These are phyloP conservation scores for Ceratocystiopsis minuta DNA, from an alignment of 2,329 filamentous ascomycete genomes.

Conservation along the genomic window DNA sequence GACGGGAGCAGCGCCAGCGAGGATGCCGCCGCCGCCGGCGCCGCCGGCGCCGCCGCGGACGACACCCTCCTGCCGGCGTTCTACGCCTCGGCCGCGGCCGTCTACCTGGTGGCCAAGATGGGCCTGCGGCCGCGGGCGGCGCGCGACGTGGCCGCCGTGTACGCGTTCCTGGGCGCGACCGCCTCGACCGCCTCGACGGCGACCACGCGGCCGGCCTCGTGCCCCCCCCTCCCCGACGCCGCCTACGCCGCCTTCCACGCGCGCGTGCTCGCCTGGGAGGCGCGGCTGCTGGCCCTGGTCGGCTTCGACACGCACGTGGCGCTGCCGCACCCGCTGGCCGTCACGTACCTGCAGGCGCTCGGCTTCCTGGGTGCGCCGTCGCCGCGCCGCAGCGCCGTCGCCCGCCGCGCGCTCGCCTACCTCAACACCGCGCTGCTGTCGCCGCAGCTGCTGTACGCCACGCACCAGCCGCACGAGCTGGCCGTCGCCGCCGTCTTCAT, in stretches of 20 bases:
- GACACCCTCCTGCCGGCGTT: not conserved
- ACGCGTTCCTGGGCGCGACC: constrained; percentile 57
- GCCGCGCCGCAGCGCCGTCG: constrained; percentile 45
- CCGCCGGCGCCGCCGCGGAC: constrained; percentile 26
- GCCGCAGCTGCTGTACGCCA: constrained; percentile 77
- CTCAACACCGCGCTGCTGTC: constrained; percentile 76
- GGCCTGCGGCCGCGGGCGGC: constrained; percentile 59
- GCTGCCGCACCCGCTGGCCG: constrained; percentile 67
- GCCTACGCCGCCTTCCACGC: constrained; percentile 48
- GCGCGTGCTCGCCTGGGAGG: constrained; percentile 55
- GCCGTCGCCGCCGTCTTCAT: constrained; percentile 82
- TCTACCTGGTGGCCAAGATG: constrained; percentile 73
- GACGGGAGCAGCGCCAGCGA: not conserved
- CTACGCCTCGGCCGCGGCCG: constrained; percentile 56
- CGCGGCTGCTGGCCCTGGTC: constrained; percentile 55
- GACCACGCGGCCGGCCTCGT: constrained; percentile 5
- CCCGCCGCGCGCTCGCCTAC: constrained; percentile 47
- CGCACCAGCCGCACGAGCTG: constrained; percentile 72
- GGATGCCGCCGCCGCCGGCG: constrained; percentile 25
- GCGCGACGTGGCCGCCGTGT: constrained; percentile 69
- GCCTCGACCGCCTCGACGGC: constrained; percentile 36
- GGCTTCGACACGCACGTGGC: constrained; percentile 74
- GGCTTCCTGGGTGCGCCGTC: constrained; percentile 34
- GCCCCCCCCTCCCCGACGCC: constrained; percentile 34
- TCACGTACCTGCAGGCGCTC: constrained; percentile 85